Evolutionary conservation across 2,329 filamentous ascomycete genomes (phyloP), one percentile per base, ranked within the genome.

Genomic region (Dothideomycetes sp.): DNA sequence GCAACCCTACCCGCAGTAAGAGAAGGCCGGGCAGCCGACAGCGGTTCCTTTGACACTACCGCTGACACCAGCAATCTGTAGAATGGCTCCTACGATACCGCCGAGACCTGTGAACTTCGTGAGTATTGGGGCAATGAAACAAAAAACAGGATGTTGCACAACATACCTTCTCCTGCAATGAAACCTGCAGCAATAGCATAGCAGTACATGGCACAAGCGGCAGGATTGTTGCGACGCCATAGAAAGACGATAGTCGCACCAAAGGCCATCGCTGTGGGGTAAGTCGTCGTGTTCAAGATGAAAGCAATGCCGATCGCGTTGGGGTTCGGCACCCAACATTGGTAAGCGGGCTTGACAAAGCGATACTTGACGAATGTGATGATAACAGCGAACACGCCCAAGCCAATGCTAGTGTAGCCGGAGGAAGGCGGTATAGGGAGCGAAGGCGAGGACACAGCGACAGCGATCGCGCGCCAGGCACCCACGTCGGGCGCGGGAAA

Each of bases 381-480:
- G 22, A 58, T 38, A 19, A 69, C 62, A 33, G 69, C 68, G 37
- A 77, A 59, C 42, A 69, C 54, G 17, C 69, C 66, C 52, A 79
- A 70, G 41, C 69, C 61, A 47, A 77, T 68, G 40, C 73, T 62
- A 56, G 77, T 77, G 50, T 76, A 74, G 29, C 70, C 73, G 16
- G 69, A 71, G 5, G 60, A 65, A 16, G 58, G 60, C 0, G 75
- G 75, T 42, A 79, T 75, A 4, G 63, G 65, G 52, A 78, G 68
- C 0, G 54, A 57, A 2, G 72, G 71, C 45, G 73, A 67, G 0
- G 75, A 79, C 43, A 78, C 74, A 12, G 75, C 75, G 44, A 70
- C 60, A 2, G 79, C 77, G 4, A 81, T 75, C 4, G 79, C 79
- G 31, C 70, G 66, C 79, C 78, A 83, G 0, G 79, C 78, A 0